Base-by-base conservation (phyloP, 2,329 filamentous ascomycete species). In the Exutisphaerella laricina region DNA sequence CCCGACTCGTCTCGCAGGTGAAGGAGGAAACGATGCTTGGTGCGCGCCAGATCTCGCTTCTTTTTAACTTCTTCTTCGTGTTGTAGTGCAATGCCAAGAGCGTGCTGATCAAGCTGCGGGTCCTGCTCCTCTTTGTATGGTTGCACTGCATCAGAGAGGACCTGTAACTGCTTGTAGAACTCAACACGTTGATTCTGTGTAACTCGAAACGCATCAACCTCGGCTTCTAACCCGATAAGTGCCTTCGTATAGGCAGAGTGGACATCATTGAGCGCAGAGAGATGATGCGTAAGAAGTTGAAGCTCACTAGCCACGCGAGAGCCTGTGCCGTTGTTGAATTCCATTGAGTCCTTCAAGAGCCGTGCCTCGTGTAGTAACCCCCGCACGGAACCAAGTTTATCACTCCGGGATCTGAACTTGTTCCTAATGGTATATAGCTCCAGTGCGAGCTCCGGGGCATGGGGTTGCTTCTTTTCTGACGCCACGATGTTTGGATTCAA, bases 141-240 rank as follows among this genome's bases (percentile, higher is more conserved):
- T 4, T 78, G 76, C 0, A 97, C 87, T 13, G 80, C 86, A 59
- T 97, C 90, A 0, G 89, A 96, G n/a, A 97, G 80, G 18, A 79
- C 77, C 60, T 97, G 92, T 8, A 97, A 73, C 58, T 96, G 88
- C 4, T 84, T 80, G 60, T 97, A 97, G 60, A 88, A 97, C 44
- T 92, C 88, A 1, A 96, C 68, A 10, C 92, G 82, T 26, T 80
- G 74, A 57, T 97, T 97, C 79, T 94, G 89, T 0, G 84, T 79
- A 12, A 74, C 72, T 20, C 80, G 83, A 61, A 94, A 92, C 20
- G 80, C 69, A 34, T 90, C 82, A 4, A 88, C 68, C 61, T 96
- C 89, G 46, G 78, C 77, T 48, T 86, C 80, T 9, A 82, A 57
- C 7, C 65, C 69, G 4, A 59, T 59, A 3, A 75, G 59, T 12